Evolutionary conservation across 2,329 filamentous ascomycete species (phyloP).

Genomic region (Diaporthe citri): DNA sequence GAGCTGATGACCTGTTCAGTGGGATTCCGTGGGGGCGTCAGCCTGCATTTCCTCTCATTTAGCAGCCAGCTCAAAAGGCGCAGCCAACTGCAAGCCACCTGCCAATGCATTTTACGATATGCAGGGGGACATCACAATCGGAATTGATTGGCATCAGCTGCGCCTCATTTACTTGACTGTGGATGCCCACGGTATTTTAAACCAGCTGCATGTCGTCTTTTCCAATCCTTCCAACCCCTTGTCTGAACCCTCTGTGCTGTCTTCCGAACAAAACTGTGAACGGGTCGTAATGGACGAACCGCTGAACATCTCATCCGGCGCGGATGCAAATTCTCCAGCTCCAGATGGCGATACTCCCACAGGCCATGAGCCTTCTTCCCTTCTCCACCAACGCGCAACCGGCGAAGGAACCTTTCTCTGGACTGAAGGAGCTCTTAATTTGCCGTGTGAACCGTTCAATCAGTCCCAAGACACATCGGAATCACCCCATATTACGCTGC

Average conservation of each 20-base stretch:
- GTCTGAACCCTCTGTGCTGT: not conserved
- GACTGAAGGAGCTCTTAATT: not conserved
- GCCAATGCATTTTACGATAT: not conserved
- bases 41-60: not conserved
- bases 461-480: not conserved
- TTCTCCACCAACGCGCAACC: not conserved
- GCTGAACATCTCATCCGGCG: not conserved
- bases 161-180: not conserved
- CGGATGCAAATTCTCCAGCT: not conserved
- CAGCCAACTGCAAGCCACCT: conserved; percentile 11
- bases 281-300: not conserved
- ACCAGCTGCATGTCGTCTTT: no score
- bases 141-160: not conserved
- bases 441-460: no score
- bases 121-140: not conserved
- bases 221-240: not conserved
- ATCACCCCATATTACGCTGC: not conserved
- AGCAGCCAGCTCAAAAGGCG: not conserved
- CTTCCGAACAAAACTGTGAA: not conserved
- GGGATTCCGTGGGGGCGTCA: not conserved
- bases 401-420: not conserved
- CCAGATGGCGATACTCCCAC: not conserved
- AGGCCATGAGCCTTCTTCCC: no score
- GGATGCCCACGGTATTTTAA: not conserved
- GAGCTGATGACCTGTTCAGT: not conserved